Percentiles rank a stretch among this genome's conserved stretches.
Conservation (phyloP, 2,329 filamentous ascomycete species). For the Fusarium sororula region DNA sequence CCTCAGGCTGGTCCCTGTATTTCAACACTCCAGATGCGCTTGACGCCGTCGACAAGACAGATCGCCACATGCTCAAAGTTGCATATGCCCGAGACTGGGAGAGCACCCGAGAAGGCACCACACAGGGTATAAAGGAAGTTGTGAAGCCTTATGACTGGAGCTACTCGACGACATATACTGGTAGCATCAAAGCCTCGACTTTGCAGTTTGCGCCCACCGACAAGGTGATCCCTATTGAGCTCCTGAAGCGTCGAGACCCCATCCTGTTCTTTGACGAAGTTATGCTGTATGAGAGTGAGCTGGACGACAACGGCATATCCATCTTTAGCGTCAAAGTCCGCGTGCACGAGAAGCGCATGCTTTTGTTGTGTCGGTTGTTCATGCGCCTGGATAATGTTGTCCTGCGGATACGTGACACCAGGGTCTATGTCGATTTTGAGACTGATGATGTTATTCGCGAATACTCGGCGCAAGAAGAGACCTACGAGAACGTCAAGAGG, state of each 20-base stretch:
- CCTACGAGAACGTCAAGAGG: constrained; percentile 78
- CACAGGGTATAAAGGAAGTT: constrained; percentile 89
- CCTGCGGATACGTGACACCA: constrained; percentile 86
- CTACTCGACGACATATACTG: constrained; percentile 88
- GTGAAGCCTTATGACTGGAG: constrained; percentile 99
- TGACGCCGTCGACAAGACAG: constrained; percentile 93
- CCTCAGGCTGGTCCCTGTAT: constrained; percentile 77
- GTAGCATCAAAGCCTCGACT: constrained; percentile 63
- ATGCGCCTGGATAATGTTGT: constrained; percentile 93
- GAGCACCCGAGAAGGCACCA: constrained; percentile 73
- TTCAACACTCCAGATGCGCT: constrained; percentile 91
- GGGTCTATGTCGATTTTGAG: constrained; percentile 90
- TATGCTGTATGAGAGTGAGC: constrained; percentile 94
- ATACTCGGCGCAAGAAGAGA: constrained; percentile 87
- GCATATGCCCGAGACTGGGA: constrained; percentile 91
- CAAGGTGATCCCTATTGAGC: constrained; percentile 78
- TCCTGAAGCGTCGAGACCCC: constrained; percentile 88
- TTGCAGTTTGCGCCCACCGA: constrained; percentile 44
- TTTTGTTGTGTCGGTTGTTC: constrained; percentile 87
- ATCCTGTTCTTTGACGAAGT: constrained; percentile 98
- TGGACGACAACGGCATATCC: constrained; percentile 96
- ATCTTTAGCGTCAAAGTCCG: constrained; percentile 89
- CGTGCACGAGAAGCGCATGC: constrained; percentile 88
- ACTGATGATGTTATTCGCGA: constrained; percentile 83
- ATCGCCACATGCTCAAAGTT: constrained; percentile 88